Percentiles rank a stretch among this genome's conserved stretches.
Conservation (phyloP, 2,329 filamentous ascomycete genomes). For the Botryotinia calthae region DNA sequence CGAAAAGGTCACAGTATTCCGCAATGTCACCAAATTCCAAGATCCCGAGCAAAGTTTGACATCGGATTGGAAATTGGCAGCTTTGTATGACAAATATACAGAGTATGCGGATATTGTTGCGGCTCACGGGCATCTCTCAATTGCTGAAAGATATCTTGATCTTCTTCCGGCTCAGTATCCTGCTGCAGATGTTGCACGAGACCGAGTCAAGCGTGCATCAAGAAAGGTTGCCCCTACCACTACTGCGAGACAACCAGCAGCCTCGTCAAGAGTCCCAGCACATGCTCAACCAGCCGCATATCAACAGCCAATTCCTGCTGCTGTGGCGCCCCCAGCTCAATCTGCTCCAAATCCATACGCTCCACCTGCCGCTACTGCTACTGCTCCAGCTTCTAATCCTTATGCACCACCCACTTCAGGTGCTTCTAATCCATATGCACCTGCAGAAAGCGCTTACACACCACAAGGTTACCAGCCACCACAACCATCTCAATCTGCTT, state of each 20-base stretch:
- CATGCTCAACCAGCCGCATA: conserved; percentile 45
- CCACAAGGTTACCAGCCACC: conserved; percentile 43
- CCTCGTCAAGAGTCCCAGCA: conserved; percentile 43
- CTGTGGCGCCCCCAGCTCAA: conserved; percentile 28
- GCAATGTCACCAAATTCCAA: conserved; percentile 86
- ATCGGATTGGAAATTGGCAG: conserved; percentile 83
- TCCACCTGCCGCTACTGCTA: conserved; percentile 35
- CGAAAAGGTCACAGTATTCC: conserved; percentile 97
- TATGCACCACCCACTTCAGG: conserved; percentile 46
- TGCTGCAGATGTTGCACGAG: conserved; percentile 81
- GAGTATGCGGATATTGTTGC: conserved; percentile 97
- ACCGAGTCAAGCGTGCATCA: conserved; percentile 80
- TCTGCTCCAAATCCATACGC: conserved; percentile 42
- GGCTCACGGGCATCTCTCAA: conserved; percentile 78
- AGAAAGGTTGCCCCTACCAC: conserved; percentile 53
- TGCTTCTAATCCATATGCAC: conserved; percentile 50
- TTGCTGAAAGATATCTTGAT: conserved; percentile 88
- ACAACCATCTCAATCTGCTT: conserved; percentile 38
- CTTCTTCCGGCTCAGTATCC: conserved; percentile 81
- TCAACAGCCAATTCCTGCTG: conserved; percentile 48
- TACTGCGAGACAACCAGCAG: conserved; percentile 36
- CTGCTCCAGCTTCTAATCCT: conserved; percentile 43
- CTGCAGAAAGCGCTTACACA: conserved; percentile 40
- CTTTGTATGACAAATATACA: conserved; percentile 90
- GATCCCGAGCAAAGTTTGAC: conserved; percentile 70